phyloP scores from a whole-genome alignment of 768 basidiomycete species.

The Sarcomyxa edulis region DNA sequence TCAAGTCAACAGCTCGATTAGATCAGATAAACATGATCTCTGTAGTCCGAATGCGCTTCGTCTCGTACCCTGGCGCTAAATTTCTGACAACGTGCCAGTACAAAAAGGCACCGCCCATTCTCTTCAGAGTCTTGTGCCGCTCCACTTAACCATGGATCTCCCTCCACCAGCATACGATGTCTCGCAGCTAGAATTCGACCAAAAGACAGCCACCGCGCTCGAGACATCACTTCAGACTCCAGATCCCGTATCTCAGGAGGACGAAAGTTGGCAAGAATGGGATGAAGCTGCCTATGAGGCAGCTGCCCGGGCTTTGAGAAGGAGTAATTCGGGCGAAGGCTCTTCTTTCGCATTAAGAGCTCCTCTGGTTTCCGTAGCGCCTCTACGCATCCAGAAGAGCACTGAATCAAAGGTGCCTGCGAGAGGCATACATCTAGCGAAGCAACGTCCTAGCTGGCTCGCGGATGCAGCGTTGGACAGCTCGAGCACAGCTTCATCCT shows the following conservation, averaged over 20 bases:
- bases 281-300: constrained; percentile 34
- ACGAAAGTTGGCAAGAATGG: constrained; percentile 47
- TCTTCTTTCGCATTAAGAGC: constrained; percentile 1
- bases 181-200: constrained; percentile 46
- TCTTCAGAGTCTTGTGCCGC: too few relatives aligned
- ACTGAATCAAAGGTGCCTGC: constrained; percentile 1
- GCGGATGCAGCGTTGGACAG: constrained; percentile 20
- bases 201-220: constrained; percentile 40
- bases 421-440: constrained; percentile 5
- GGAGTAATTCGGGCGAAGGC: too few relatives aligned
- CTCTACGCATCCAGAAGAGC: constrained; percentile 31
- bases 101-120: too few relatives aligned
- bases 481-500: background rate
- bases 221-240: constrained; percentile 30
- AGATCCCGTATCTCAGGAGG: constrained; percentile 21
- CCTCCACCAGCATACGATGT: constrained; percentile 38
- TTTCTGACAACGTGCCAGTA: too few relatives aligned
- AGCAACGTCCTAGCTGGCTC: constrained; percentile 14
- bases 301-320: constrained; percentile 21
- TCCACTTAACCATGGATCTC: too few relatives aligned
- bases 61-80: too few relatives aligned
- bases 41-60: too few relatives aligned
- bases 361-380: too few relatives aligned
- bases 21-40: too few relatives aligned
- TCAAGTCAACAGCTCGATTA: too few relatives aligned